Conservation (phyloP, 2,329 filamentous ascomycete species). For the Colletotrichum agaves region DNA sequence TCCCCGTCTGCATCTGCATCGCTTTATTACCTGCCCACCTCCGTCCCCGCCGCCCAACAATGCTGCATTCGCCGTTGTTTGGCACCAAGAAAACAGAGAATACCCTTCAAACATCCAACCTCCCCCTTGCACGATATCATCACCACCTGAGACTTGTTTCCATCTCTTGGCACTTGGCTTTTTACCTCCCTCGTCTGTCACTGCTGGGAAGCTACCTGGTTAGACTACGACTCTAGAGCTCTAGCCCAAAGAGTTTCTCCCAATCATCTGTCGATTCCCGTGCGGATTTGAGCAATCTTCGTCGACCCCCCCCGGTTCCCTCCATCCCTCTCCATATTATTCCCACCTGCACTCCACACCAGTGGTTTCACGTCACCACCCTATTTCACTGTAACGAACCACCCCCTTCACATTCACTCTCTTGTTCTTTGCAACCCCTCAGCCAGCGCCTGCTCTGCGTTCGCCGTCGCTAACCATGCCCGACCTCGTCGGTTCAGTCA, state of each 20-base stretch:
- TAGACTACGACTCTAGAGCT: slow-evolving; percentile 8
- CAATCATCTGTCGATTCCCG: slow-evolving; percentile 16
- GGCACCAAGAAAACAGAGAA: background rate
- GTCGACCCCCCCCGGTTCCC: slow-evolving; percentile 11
- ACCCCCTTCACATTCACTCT: background rate
- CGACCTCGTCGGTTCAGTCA: slow-evolving; percentile 50
- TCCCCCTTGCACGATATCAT: slow-evolving; percentile 1
- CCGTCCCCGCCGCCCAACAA: slow-evolving; percentile 8
- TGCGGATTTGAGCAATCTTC: slow-evolving; percentile 1
- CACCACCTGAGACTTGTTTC: background rate
- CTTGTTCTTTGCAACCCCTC: background rate
- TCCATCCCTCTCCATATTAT: slow-evolving; percentile 18
- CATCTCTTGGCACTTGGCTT: background rate
- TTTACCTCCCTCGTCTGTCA: background rate
- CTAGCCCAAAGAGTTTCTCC: background rate
- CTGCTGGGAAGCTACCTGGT: slow-evolving; percentile 5
- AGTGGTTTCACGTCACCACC: slow-evolving; percentile 34
- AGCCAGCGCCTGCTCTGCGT: background rate
- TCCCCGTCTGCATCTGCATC: background rate
- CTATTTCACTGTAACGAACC: slow-evolving; percentile 27
- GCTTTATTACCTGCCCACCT: slow-evolving; percentile 9
- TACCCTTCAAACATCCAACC: slow-evolving; percentile 4
- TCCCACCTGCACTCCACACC: slow-evolving; percentile 31
- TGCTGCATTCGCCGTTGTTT: slow-evolving; percentile 1
- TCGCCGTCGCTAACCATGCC: slow-evolving; percentile 29